Base-by-base conservation (phyloP, 331 rosid genomes). In the Arachis monticola region DNA sequence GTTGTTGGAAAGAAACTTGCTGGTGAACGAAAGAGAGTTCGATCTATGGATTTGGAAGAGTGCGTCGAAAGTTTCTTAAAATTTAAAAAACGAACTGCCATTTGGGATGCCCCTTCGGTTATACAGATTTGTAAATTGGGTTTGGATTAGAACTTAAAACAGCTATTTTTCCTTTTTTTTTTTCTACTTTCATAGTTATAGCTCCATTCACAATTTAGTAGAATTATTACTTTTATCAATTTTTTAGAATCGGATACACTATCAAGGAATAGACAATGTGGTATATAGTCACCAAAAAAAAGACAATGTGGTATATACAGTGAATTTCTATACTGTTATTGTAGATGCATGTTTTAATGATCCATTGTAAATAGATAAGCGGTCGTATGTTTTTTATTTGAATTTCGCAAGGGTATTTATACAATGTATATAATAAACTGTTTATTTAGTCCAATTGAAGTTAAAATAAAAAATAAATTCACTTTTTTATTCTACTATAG, bases 41-140 rank as follows among this genome's bases (percentile, higher is more conserved):
- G 32, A 7, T 42, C 69, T 1, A 46, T 90, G 88, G 82, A 72
- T 3, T 41, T 77, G 50, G 48, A 61, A 8, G 81, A 63, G 0
- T 95, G 97, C 60, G 5, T 81, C 14, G 38, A 35, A 0, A 89
- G 84, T 69, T 88, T 95, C 56, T 55, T 12, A 0, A 13, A 66
- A 50, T 64, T 95, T 82, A 87, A 69, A 72, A 82, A 66, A 27
- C 47, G 70, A 27, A 74, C 82, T 1, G 79, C 55, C 0, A 62
- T 52, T 5, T 95, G 99, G 97, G 84, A 86, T 56, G 76, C 88
- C 9, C 97, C 99, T 50, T 71, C 86, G 0, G 58, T 67, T 0
- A 74, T 70, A 32, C 72, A 77, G 11, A 87, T 95, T 31, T 95
- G 97, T 75, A 14, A 11, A 10, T 73, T 72, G 85, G 91, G 58